Percentiles rank a stretch among this genome's conserved stretches.
Evolutionary conservation across 2,329 filamentous ascomycete genomes (phyloP).

Genomic region (Ophiostoma sp.): DNA sequence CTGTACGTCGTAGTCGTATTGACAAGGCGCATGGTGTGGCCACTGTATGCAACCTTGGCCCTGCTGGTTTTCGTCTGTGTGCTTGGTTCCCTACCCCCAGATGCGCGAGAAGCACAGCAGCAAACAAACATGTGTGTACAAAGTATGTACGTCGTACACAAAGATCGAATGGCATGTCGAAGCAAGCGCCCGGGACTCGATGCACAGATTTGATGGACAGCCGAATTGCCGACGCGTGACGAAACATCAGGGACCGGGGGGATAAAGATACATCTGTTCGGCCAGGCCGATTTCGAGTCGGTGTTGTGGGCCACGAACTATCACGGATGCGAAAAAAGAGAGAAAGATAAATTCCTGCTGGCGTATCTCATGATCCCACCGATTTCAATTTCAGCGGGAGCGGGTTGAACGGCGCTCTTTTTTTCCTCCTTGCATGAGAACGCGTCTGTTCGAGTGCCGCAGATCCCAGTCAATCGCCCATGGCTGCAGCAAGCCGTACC

Average conservation of each 20-base stretch:
- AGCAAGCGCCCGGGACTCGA: background rate
- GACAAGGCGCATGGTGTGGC: background rate
- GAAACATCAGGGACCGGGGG: background rate
- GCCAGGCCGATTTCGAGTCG: background rate
- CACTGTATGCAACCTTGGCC: background rate
- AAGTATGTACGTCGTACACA: background rate
- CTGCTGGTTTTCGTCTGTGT: background rate
- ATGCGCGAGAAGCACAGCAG: background rate
- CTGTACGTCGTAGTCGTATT: too few relatives aligned
- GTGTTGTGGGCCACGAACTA: background rate
- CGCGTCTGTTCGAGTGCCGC: conserved; percentile 10
- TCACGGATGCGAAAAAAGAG: too few relatives aligned
- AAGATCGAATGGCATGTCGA: background rate
- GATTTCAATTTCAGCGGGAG: background rate
- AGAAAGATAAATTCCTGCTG: background rate
- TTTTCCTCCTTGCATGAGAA: conserved; percentile 8
- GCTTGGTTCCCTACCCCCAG: background rate
- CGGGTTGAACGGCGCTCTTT: background rate
- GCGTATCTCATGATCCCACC: background rate
- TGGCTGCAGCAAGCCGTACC: background rate
- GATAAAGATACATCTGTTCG: background rate
- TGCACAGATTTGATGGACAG: background rate
- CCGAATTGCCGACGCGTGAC: conserved; percentile 11
- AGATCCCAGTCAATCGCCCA: conserved; percentile 13
- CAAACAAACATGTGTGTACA: background rate